Evolutionary conservation across 2,329 filamentous ascomycete genomes (phyloP).

Genomic region (Pestalotiopsis sp.): DNA sequence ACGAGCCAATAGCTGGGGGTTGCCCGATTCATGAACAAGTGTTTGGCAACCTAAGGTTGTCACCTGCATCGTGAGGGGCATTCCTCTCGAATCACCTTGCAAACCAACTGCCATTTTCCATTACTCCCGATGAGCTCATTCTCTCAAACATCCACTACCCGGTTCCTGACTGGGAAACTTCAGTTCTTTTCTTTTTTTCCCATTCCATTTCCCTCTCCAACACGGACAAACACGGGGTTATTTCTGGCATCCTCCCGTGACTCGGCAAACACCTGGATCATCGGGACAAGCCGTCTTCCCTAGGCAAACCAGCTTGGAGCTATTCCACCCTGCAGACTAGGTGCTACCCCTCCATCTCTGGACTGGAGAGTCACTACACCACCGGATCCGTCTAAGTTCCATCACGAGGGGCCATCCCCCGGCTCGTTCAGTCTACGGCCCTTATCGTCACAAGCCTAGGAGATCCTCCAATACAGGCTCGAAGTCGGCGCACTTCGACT

Average conservation of each 20-base stretch:
- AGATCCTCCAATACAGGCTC: not conserved
- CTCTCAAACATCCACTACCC: not conserved
- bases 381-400: not conserved
- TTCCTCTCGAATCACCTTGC: not conserved
- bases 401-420: slow-evolving; percentile 6
- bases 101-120: not conserved
- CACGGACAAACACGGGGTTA: not conserved
- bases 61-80: slow-evolving; percentile 3
- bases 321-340: not conserved
- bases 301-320: not conserved
- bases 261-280: not conserved
- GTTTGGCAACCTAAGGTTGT: not conserved
- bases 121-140: slow-evolving; percentile 6
- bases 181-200: not conserved
- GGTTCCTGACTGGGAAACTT: not conserved
- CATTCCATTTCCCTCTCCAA: not conserved
- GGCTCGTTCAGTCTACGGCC: not conserved
- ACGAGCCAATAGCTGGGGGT: slow-evolving; percentile 1
- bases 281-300: not conserved
- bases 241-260: too few relatives aligned
- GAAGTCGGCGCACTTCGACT: not conserved
- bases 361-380: not conserved
- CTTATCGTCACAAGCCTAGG: not conserved
- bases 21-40: not conserved
- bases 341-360: slow-evolving; percentile 8